These are phyloP conservation scores for Claviceps africana DNA, from an alignment of 2,329 filamentous ascomycete genomes.

Conservation along the genomic window DNA sequence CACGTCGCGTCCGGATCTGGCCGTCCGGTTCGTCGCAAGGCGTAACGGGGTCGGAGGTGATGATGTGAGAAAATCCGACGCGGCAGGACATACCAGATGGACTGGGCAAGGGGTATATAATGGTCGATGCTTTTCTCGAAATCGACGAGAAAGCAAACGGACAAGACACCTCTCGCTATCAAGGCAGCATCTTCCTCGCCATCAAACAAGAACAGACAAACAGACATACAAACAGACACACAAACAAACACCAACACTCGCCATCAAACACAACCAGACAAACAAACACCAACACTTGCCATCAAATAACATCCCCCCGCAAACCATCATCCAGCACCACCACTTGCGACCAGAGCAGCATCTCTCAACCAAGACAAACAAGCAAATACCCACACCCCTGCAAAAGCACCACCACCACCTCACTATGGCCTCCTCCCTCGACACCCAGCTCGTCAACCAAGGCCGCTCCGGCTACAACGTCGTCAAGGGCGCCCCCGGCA, in stretches of 20 bases:
- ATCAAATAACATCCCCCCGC: too few species aligned
- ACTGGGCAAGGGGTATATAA: neutral
- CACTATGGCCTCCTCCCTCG: conserved; percentile 10
- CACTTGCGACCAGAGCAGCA: too few species aligned
- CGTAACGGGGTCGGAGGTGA: neutral
- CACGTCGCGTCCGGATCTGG: neutral
- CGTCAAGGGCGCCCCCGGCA: conserved; percentile 16
- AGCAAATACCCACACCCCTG: too few species aligned
- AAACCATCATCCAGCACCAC: too few species aligned
- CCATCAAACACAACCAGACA: neutral
- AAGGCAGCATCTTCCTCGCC: too few species aligned
- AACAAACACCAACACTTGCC: too few species aligned
- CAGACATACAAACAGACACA: neutral
- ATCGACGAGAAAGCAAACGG: neutral
- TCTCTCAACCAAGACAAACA: too few species aligned
- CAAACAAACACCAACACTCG: neutral
- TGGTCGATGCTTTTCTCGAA: neutral
- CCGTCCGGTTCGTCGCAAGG: neutral
- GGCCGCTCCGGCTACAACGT: conserved; percentile 32
- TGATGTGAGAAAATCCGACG: neutral
- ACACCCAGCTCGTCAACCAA: conserved; percentile 21
- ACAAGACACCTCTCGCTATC: neutral
- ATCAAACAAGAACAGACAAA: neutral
- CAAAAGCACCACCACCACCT: neutral
- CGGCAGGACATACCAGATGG: neutral